Conservation (phyloP, 768 basidiomycete genomes). For the Hygrophorus russula region DNA sequence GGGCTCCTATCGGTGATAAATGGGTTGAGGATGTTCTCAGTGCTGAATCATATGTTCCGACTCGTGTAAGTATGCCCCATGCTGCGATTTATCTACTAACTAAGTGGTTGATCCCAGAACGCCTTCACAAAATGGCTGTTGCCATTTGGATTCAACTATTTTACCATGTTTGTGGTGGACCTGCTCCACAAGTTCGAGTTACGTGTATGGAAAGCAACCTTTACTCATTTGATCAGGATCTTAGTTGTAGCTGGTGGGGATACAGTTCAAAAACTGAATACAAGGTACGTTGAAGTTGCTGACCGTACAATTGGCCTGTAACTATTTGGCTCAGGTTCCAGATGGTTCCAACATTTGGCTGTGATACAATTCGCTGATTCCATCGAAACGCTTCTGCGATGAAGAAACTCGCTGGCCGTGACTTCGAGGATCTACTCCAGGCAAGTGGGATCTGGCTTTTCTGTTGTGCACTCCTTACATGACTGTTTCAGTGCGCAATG, state of each 20-base stretch:
- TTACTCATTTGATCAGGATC: slow-evolving; percentile 19
- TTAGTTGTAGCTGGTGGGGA: slow-evolving; percentile 5
- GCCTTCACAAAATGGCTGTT: slow-evolving; percentile 12
- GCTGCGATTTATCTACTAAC: background rate
- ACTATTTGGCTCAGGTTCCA: slow-evolving; percentile 12
- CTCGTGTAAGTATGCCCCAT: slow-evolving; percentile 1
- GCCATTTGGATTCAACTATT: slow-evolving; percentile 11
- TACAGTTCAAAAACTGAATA: slow-evolving; percentile 10
- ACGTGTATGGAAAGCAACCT: slow-evolving; percentile 20
- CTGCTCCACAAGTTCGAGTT: slow-evolving; percentile 23
- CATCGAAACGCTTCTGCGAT: slow-evolving; percentile 20
- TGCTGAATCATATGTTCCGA: slow-evolving; percentile 6
- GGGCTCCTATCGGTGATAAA: no score
- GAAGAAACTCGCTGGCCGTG: slow-evolving; percentile 22
- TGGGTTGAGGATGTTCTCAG: slow-evolving; percentile 1
- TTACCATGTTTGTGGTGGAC: slow-evolving; percentile 15
- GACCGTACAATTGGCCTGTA: background rate
- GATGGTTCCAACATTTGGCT: slow-evolving; percentile 17
- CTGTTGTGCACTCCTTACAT: background rate
- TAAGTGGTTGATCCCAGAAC: slow-evolving; percentile 15
- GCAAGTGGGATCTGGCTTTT: slow-evolving; percentile 10
- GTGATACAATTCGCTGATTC: slow-evolving; percentile 23
- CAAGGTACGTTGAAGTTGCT: slow-evolving; percentile 9
- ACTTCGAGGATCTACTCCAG: slow-evolving; percentile 33
- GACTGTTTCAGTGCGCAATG: background rate